Conservation (phyloP, 805 yeast species). For the Kurtzmaniella cleridarum region DNA sequence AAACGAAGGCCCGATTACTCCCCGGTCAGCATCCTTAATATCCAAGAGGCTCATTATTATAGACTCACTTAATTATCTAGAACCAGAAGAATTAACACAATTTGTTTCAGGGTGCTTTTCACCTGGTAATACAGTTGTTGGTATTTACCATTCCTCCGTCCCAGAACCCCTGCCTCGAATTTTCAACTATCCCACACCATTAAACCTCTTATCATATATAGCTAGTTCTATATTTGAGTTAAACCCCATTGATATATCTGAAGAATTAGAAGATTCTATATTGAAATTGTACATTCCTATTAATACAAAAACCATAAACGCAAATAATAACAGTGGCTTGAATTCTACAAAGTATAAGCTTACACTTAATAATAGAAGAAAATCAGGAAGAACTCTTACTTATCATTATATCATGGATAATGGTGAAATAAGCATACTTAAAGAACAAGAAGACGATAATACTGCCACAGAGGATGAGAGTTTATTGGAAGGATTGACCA, state of each 20-base stretch:
- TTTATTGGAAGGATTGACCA: slow-evolving; percentile 68
- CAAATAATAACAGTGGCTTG: slow-evolving; percentile 18
- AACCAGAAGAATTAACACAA: slow-evolving; percentile 38
- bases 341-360: slow-evolving; percentile 46
- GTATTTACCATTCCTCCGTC: slow-evolving; percentile 30
- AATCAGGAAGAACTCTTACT: slow-evolving; percentile 73
- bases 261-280: slow-evolving; percentile 37
- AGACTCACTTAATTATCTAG: slow-evolving; percentile 64
- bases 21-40: slow-evolving; percentile 6
- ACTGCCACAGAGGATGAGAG: slow-evolving; percentile 43
- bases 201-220: slow-evolving; percentile 56
- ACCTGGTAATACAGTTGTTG: slow-evolving; percentile 28
- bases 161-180: slow-evolving; percentile 33
- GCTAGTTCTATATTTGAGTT: slow-evolving; percentile 72
- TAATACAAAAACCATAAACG: not conserved
- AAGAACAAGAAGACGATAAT: slow-evolving; percentile 14
- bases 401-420: slow-evolving; percentile 53
- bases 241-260: slow-evolving; percentile 48
- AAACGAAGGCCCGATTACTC: not conserved
- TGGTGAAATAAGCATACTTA: slow-evolving; percentile 16
- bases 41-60: slow-evolving; percentile 46
- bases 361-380: slow-evolving; percentile 62
- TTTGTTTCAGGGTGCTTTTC: slow-evolving; percentile 44
- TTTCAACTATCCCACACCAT: slow-evolving; percentile 47
- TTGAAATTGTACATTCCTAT: slow-evolving; percentile 44